Conservation (phyloP, 208 protist genomes). For the Trypanosoma grayi region DNA sequence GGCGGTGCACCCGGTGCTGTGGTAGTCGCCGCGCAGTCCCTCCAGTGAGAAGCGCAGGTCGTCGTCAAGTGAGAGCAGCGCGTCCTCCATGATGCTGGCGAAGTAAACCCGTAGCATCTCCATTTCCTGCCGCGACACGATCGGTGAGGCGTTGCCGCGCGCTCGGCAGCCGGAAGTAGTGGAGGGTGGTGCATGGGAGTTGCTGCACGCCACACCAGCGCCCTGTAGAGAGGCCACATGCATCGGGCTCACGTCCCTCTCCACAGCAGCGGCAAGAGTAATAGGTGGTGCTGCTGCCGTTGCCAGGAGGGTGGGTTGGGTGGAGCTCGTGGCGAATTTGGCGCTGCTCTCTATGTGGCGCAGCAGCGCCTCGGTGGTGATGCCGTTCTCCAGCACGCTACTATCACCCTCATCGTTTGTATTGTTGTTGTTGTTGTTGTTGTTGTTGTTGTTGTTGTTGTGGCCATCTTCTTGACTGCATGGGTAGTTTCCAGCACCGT, state of each 20-base stretch:
- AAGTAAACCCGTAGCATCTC: slow-evolving; percentile 72
- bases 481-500: not conserved
- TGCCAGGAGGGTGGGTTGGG: not conserved
- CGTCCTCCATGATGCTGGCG: slow-evolving; percentile 69
- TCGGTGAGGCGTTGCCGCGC: not conserved
- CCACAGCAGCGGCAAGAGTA: not conserved
- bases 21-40: slow-evolving; percentile 62
- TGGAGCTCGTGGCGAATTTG: not conserved
- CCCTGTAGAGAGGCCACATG: not conserved
- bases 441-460: not conserved
- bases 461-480: not conserved
- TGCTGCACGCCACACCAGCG: not conserved
- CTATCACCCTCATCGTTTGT: not conserved
- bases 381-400: not conserved
- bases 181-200: not conserved
- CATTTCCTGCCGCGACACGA: slow-evolving; percentile 40
- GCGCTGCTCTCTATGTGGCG: slow-evolving; percentile 4
- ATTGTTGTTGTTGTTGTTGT: not conserved
- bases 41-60: slow-evolving; percentile 41
- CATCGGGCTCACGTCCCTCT: not conserved
- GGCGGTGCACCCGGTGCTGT: slow-evolving; percentile 74
- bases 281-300: not conserved
- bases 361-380: slow-evolving; percentile 8
- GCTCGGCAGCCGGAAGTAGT: not conserved
- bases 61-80: slow-evolving; percentile 62